Evolutionary conservation across 192 early-diverging fungal genomes (phyloP).

Genomic region (Backusella sp.): DNA sequence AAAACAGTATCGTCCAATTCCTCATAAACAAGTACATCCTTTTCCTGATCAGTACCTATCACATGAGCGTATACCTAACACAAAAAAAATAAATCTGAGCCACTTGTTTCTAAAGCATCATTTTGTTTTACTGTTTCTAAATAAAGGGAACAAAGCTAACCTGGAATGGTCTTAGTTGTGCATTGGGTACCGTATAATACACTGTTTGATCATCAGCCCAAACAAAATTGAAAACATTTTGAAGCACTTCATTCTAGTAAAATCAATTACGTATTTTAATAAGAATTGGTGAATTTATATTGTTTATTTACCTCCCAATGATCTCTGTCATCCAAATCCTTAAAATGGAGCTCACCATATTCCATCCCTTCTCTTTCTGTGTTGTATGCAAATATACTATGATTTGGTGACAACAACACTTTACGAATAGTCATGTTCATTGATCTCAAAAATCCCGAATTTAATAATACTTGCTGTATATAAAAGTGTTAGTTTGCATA

Average conservation of each 20-base stretch:
- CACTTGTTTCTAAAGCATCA: not conserved
- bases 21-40: constrained; percentile 58
- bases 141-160: constrained; percentile 20
- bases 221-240: constrained; percentile 67
- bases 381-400: constrained; percentile 52
- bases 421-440: constrained; percentile 48
- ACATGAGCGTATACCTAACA: constrained; percentile 50
- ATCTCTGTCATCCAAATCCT: constrained; percentile 36
- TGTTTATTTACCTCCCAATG: constrained; percentile 39
- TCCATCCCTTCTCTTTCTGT: constrained; percentile 53
- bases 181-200: constrained; percentile 69
- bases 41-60: constrained; percentile 45
- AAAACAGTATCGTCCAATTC: constrained; percentile 66
- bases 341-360: constrained; percentile 49
- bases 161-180: constrained; percentile 64
- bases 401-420: constrained; percentile 50
- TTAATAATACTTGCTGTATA: constrained; percentile 49
- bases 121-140: constrained; percentile 3
- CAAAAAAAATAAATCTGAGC: not conserved
- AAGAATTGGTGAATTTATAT: not conserved
- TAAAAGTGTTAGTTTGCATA: not conserved
- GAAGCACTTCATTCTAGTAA: constrained; percentile 38
- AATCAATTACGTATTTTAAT: no score
- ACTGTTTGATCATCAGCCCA: constrained; percentile 61
- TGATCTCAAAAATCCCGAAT: constrained; percentile 45